A percentile compares a stretch with the other conserved stretches of the same genome.
These are phyloP conservation scores for Gardenia jasminoides DNA, from an alignment of 257 asterid species.

Conservation along the genomic window DNA sequence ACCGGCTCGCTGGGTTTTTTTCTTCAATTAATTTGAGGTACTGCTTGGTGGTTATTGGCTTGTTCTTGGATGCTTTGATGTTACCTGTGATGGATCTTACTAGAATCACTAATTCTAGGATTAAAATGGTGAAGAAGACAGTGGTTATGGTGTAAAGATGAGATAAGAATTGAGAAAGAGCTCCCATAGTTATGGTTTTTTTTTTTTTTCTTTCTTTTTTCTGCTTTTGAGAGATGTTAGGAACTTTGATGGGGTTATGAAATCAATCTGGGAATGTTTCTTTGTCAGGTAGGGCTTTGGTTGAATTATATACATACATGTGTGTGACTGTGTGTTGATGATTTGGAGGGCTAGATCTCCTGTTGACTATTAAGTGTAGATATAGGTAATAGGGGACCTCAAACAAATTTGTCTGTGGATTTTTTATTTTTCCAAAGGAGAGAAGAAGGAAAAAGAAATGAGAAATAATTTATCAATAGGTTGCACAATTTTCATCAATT, in stretches of 20 bases:
- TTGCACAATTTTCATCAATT: too few relatives aligned
- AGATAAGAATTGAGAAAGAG: background rate
- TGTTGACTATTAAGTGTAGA: background rate
- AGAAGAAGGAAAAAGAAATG: background rate
- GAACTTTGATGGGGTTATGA: background rate
- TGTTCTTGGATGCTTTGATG: slow-evolving; percentile 19
- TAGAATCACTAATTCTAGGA: slow-evolving; percentile 40
- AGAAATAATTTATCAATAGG: background rate
- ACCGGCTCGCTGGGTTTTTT: slow-evolving; percentile 40
- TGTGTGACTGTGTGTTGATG: background rate
- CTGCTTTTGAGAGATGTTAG: background rate
- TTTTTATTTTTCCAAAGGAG: too few relatives aligned
- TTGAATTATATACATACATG: background rate
- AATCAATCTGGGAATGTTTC: background rate
- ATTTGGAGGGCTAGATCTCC: background rate
- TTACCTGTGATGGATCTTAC: slow-evolving; percentile 31
- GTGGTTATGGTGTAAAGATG: slow-evolving; percentile 6
- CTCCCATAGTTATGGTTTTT: background rate
- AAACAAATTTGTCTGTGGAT: background rate
- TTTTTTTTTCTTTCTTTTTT: background rate
- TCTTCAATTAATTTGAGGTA: slow-evolving; percentile 51
- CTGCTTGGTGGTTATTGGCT: slow-evolving; percentile 40
- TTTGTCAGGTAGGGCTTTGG: background rate
- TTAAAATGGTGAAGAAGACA: slow-evolving; percentile 5
- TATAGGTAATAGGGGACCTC: background rate